These are phyloP conservation scores for Dryas integrifolia DNA, from an alignment of 331 rosid species.

Conservation along the genomic window DNA sequence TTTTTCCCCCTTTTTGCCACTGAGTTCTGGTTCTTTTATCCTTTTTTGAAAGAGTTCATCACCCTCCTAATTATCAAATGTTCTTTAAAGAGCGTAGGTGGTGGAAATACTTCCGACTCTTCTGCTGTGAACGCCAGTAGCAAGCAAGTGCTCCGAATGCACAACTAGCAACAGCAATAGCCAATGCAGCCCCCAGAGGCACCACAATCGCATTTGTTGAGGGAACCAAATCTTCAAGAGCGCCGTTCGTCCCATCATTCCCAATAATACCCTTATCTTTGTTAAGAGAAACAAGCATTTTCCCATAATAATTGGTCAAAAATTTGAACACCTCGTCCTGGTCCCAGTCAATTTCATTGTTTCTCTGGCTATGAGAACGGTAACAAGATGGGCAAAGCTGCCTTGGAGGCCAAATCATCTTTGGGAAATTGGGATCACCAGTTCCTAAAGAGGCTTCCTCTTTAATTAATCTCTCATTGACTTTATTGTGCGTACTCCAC, in stretches of 20 bases:
- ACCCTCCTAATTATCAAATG: slow-evolving; percentile 93
- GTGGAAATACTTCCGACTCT: slow-evolving; percentile 98
- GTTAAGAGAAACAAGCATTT: slow-evolving; percentile 54
- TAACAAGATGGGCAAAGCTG: slow-evolving; percentile 78
- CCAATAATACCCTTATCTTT: slow-evolving; percentile 41
- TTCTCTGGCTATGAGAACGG: slow-evolving; percentile 37
- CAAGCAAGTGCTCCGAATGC: slow-evolving; percentile 98
- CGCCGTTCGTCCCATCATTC: slow-evolving; percentile 31
- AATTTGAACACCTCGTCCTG: slow-evolving; percentile 58
- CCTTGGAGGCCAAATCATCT: slow-evolving; percentile 84
- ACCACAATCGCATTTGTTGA: slow-evolving; percentile 75
- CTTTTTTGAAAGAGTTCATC: slow-evolving; percentile 58
- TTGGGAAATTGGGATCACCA: slow-evolving; percentile 88
- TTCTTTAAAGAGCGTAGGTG: slow-evolving; percentile 89
- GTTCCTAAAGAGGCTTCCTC: slow-evolving; percentile 72
- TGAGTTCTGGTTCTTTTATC: slow-evolving; percentile 27
- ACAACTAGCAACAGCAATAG: slow-evolving; percentile 94
- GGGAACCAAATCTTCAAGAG: slow-evolving; percentile 50
- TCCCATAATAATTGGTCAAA: slow-evolving; percentile 59
- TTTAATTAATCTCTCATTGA: slow-evolving; percentile 68
- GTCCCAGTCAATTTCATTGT: slow-evolving; percentile 60
- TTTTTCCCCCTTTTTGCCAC: slow-evolving; percentile 18
- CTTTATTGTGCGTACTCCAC: slow-evolving; percentile 83
- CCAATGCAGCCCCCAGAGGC: slow-evolving; percentile 95
- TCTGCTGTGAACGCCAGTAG: slow-evolving; percentile 98